Evolutionary conservation across 2,329 filamentous ascomycete species (phyloP).

Genomic region (Penicillium sp.): DNA sequence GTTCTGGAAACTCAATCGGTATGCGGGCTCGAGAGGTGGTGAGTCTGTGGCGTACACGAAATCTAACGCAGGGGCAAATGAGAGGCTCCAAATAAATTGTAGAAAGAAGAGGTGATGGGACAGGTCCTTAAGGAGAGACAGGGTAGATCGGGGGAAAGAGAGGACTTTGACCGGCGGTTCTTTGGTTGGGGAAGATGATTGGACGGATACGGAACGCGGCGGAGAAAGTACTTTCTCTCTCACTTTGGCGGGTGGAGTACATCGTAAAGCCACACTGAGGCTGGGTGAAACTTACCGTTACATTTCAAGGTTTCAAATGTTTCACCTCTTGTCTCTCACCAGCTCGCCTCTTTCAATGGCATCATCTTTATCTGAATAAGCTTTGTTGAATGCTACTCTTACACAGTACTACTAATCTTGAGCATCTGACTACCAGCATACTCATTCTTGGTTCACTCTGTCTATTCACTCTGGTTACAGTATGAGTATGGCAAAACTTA

Average conservation of each 20-base stretch:
- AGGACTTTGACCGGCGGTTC: slow-evolving; percentile 14
- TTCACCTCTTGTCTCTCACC: slow-evolving; percentile 11
- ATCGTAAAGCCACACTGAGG: slow-evolving; percentile 15
- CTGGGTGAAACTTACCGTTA: slow-evolving; percentile 10
- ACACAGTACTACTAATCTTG: slow-evolving; percentile 9
- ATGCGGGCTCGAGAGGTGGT: neutral
- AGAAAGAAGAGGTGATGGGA: neutral
- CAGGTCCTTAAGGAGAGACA: slow-evolving; percentile 7
- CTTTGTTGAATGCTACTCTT: slow-evolving; percentile 1
- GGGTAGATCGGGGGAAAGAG: slow-evolving; percentile 4
- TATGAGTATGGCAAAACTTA: too few relatives aligned
- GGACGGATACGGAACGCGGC: slow-evolving; percentile 13
- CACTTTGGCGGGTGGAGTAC: slow-evolving; percentile 14
- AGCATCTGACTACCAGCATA: neutral
- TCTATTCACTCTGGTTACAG: too few relatives aligned
- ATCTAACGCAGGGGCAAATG: neutral
- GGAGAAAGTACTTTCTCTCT: slow-evolving; percentile 9
- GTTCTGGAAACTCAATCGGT: slow-evolving; percentile 10
- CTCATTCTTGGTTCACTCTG: too few relatives aligned
- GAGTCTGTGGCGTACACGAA: neutral
- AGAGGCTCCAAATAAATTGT: neutral
- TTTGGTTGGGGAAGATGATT: slow-evolving; percentile 9
- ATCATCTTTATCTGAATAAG: neutral
- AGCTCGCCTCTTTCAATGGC: slow-evolving; percentile 1
- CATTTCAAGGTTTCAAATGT: slow-evolving; percentile 2